Evolutionary conservation across 306 rosid genomes (phyloP), one percentile per base, ranked within the genome.

Genomic region (Dryas drummondii): DNA sequence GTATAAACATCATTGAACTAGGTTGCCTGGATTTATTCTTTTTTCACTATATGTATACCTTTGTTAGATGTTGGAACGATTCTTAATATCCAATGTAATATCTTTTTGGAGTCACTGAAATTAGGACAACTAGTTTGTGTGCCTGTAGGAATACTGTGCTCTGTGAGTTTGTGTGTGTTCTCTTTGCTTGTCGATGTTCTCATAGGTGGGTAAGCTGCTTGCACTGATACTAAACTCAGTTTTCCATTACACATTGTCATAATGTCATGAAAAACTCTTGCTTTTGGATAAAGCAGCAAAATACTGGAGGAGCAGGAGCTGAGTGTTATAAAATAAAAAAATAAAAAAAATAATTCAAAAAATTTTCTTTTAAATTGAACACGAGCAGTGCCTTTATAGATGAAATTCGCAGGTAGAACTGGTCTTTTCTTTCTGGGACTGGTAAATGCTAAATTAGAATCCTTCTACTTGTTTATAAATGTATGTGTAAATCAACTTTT

Each of bases 1-100:
- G 75, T 57, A 60, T 53, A 66, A 66, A 81, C 58, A 41, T 47
- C 5, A n/a, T 60, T 57, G 17, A 22, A 69, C 48, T 49, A 55
- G 40, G 62, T 61, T 51, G 72, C 59, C 15, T 58, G 16, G 66
- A 68, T 56, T 74, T 53, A 71, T 74, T 71, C 7, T 72, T 48
- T 76, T 61, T 9, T 16, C 9, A 67, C 22, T 67, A 49, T 44
- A 55, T 12, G 41, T 40, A 66, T 50, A 55, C 27, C 41, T 47
- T n/a, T 37, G 8, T 72, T 22, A 22, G 71, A 7, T 54, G 32
- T 19, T 54, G 71, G 14, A 26, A 42, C 66, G 46, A 70, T 70
- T 68, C 71, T 17, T 73, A 54, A 52, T 66, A 73, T 76, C 72
- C 59, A 73, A 62, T 78, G 69, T 55, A 75, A 80, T 63, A 49